A percentile compares a stretch with the other conserved stretches of the same genome.
phyloP scores from a whole-genome alignment of 2,329 filamentous ascomycete species.

The Pestalotiopsis sp. region DNA sequence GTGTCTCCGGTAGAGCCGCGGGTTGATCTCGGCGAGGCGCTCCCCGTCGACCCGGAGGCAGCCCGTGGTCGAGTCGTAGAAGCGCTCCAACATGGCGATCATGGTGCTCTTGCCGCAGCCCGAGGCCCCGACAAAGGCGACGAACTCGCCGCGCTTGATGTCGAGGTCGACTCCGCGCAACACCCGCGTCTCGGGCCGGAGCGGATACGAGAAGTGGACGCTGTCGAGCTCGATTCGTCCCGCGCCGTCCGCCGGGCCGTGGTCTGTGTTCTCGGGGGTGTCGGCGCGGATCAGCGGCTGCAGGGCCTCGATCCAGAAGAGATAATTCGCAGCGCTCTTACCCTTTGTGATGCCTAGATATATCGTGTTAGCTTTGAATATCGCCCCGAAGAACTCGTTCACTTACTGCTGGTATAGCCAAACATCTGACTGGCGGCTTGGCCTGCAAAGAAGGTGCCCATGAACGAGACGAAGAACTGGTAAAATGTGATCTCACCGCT shows the following conservation, averaged over 20 bases:
- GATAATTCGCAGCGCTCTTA: slow-evolving; percentile 51
- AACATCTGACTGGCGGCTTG: slow-evolving; percentile 45
- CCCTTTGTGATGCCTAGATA: slow-evolving; percentile 43
- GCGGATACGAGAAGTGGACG: slow-evolving; percentile 67
- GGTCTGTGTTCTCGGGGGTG: slow-evolving; percentile 41
- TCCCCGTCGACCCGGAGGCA: slow-evolving; percentile 48
- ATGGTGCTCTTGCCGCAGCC: slow-evolving; percentile 66
- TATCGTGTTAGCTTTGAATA: neutral
- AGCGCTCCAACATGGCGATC: slow-evolving; percentile 53
- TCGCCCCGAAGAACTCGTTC: neutral
- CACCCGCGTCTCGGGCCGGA: slow-evolving; percentile 42
- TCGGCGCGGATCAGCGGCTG: slow-evolving; percentile 42
- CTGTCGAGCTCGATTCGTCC: slow-evolving; percentile 49
- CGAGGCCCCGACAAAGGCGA: slow-evolving; percentile 58
- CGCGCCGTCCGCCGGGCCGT: slow-evolving; percentile 30
- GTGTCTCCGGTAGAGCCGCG: slow-evolving; percentile 53
- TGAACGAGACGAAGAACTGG: slow-evolving; percentile 54
- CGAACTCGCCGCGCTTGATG: slow-evolving; percentile 50
- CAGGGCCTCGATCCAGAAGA: slow-evolving; percentile 49
- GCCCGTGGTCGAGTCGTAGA: slow-evolving; percentile 48
- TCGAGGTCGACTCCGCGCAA: slow-evolving; percentile 46
- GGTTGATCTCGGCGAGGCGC: slow-evolving; percentile 42
- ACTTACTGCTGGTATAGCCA: slow-evolving; percentile 48
- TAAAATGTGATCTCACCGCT: slow-evolving; percentile 40
- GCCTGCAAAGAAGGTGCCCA: slow-evolving; percentile 50